Conservation (phyloP, 2,329 filamentous ascomycete genomes). For the Aspergillus fijiensis region DNA sequence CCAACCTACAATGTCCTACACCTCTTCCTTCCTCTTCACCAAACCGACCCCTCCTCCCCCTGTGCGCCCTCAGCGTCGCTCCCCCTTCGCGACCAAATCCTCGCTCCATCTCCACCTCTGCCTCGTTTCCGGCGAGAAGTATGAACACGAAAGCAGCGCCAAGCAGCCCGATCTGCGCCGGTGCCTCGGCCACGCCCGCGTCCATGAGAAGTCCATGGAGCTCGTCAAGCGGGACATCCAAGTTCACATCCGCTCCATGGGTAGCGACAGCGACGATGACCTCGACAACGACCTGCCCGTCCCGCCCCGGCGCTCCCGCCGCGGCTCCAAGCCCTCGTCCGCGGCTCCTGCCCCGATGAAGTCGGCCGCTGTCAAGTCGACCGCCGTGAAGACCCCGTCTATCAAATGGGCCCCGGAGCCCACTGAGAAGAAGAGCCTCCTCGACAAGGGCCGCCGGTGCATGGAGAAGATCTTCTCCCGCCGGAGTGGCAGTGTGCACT, state of each 20-base stretch:
- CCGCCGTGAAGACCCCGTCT: neutral
- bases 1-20: constrained; percentile 5
- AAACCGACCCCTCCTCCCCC: neutral
- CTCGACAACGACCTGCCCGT: constrained; percentile 1
- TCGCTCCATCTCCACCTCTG: constrained; percentile 5
- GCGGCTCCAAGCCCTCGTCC: neutral
- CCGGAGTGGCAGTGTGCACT: neutral
- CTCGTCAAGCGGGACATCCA: constrained; percentile 8
- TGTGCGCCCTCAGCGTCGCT: neutral
- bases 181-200: constrained; percentile 6
- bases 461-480: constrained; percentile 8
- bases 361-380: neutral
- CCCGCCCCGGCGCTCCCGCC: neutral
- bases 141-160: constrained; percentile 6
- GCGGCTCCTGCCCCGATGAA: constrained; percentile 1
- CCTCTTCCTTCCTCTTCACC: constrained; percentile 2
- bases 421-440: constrained; percentile 4
- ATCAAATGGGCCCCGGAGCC: neutral
- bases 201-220: constrained; percentile 6
- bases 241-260: constrained; percentile 9
- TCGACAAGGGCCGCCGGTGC: constrained; percentile 7
- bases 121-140: constrained; percentile 6
- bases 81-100: constrained; percentile 1
- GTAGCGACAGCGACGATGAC: constrained; percentile 5
- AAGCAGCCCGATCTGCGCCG: constrained; percentile 6